A percentile compares a stretch with the other conserved stretches of the same genome.
phyloP scores from a whole-genome alignment of 345 rosid species.

The Citropsis articulata region DNA sequence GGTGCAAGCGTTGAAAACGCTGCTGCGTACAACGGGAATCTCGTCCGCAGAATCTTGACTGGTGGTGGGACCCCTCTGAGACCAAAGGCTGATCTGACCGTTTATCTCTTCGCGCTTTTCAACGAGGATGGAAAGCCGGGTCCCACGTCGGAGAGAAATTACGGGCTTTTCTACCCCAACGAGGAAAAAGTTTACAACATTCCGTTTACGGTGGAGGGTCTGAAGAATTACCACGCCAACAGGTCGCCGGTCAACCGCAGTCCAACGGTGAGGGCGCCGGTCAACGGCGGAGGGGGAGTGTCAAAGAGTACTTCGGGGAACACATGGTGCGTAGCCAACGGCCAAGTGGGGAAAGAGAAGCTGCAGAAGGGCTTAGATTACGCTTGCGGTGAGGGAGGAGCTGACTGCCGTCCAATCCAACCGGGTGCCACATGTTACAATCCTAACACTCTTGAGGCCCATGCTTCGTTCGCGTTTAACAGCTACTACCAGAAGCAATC shows the following conservation, averaged over 20 bases:
- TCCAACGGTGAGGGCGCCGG: constrained; percentile 23
- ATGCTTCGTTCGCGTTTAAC: constrained; percentile 94
- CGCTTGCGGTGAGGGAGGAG: constrained; percentile 91
- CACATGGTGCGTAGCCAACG: constrained; percentile 86
- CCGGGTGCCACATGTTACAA: constrained; percentile 61
- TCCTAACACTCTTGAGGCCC: constrained; percentile 80
- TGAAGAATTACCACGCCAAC: constrained; percentile 46
- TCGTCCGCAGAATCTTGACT: constrained; percentile 69
- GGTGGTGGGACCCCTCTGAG: constrained; percentile 89
- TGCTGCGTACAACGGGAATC: constrained; percentile 84
- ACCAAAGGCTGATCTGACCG: constrained; percentile 78
- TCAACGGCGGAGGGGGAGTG: constrained; percentile 34
- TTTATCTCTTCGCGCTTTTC: constrained; percentile 86
- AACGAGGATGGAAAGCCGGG: constrained; percentile 83
- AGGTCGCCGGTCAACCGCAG: constrained; percentile 29
- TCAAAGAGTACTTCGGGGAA: constrained; percentile 55
- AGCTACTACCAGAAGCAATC: constrained; percentile 80
- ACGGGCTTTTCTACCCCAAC: constrained; percentile 83
- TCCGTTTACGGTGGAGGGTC: constrained; percentile 59
- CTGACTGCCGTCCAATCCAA: constrained; percentile 82
- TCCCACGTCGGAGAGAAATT: constrained; percentile 85
- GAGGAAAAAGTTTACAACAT: constrained; percentile 80
- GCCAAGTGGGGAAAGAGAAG: constrained; percentile 50
- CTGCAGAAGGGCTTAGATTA: constrained; percentile 72
- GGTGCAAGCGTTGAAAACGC: constrained; percentile 77